Conservation (phyloP, 2,329 filamentous ascomycete species). For the Mycocentrospora acerina region DNA sequence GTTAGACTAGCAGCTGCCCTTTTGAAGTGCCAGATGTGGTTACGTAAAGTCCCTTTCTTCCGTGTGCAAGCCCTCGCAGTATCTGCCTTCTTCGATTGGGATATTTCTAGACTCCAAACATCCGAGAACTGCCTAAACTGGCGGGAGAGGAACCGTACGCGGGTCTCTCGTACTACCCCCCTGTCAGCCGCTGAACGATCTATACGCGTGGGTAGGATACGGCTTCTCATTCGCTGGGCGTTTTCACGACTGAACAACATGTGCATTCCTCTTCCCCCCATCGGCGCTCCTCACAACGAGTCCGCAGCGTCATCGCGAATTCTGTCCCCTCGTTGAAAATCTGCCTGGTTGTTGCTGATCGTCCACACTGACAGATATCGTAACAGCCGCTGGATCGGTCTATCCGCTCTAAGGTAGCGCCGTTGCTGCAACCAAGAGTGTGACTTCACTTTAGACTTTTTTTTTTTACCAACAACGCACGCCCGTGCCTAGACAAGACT, state of each 20-base stretch:
- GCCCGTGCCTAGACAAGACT: constrained; percentile 20
- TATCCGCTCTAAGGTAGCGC: constrained; percentile 19
- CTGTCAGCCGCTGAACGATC: too few species aligned
- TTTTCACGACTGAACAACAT: constrained; percentile 27
- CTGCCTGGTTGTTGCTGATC: constrained; percentile 25
- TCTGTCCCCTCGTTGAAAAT: constrained; percentile 31
- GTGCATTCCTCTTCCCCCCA: constrained; percentile 27
- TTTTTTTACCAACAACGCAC: constrained; percentile 31
- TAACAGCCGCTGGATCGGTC: constrained; percentile 27
- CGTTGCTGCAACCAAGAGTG: constrained; percentile 21
- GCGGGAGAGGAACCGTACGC: too few species aligned
- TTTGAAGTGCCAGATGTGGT: too few species aligned
- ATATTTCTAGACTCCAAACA: too few species aligned
- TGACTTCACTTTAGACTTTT: constrained; percentile 29
- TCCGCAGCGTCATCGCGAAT: constrained; percentile 21
- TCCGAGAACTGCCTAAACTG: too few species aligned
- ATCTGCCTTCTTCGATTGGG: too few species aligned
- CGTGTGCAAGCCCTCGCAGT: too few species aligned
- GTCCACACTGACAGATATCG: constrained; percentile 22
- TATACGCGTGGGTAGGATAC: constrained; percentile 1
- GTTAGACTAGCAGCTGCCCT: too few species aligned
- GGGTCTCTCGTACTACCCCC: too few species aligned
- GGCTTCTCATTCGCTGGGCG: constrained; percentile 26
- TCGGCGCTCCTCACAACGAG: constrained; percentile 32
- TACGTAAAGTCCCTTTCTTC: too few species aligned